Conservation (phyloP, 176 grass and related monocot species). For the Cymbopogon citratus region DNA sequence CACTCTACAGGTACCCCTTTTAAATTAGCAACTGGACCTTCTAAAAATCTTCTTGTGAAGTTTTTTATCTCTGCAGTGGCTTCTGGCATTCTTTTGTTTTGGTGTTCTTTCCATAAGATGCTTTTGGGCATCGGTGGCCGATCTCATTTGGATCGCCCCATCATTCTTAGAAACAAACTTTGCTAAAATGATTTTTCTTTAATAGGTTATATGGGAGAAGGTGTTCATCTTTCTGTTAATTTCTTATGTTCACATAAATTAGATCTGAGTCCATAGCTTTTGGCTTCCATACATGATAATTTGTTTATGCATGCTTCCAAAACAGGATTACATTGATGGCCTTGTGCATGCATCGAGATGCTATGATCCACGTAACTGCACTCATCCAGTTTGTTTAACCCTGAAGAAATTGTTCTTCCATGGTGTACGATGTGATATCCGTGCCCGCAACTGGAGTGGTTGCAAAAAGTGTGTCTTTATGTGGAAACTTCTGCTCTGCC, state of each 20-base stretch:
- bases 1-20: conserved; percentile 35
- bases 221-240: conserved; percentile 8
- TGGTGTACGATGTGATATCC: conserved; percentile 52
- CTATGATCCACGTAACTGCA: conserved; percentile 36
- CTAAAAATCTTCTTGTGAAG: neutral
- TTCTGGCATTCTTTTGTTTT: neutral
- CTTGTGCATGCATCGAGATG: conserved; percentile 78
- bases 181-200: neutral
- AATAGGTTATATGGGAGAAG: neutral
- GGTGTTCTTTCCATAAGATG: neutral
- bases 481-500: conserved; percentile 63
- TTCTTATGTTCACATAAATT: neutral
- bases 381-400: conserved; percentile 34
- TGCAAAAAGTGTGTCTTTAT: conserved; percentile 61
- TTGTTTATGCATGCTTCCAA: conserved; percentile 24
- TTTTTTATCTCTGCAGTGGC: neutral
- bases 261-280: conserved; percentile 2
- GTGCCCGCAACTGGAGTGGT: conserved; percentile 30
- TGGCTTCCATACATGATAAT: neutral
- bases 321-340: conserved; percentile 57
- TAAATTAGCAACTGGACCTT: neutral
- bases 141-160: neutral
- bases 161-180: neutral
- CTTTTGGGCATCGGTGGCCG: neutral
- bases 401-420: conserved; percentile 76